Conservation (phyloP, 2,329 filamentous ascomycete species). For the Blastomyces gilchristii region DNA sequence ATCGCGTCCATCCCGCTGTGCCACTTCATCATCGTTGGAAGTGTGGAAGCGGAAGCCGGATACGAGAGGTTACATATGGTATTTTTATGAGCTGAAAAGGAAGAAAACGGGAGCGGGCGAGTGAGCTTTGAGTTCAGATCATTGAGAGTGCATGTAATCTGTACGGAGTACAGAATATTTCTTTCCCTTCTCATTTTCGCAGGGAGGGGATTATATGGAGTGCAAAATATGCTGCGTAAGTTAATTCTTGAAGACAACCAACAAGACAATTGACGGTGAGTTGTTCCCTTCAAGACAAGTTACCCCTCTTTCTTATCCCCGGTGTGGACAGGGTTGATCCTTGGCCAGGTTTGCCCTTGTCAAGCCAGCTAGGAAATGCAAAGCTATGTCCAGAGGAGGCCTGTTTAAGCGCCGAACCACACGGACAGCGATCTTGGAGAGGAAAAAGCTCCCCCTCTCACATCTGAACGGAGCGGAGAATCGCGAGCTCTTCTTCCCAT, state of each 20-base stretch:
- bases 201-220: background rate
- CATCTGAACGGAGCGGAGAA: background rate
- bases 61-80: background rate
- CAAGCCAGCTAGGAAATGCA: background rate
- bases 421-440: background rate
- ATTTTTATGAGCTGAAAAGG: background rate
- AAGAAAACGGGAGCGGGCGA: background rate
- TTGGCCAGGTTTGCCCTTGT: background rate
- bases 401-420: background rate
- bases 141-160: background rate
- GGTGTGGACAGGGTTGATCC: background rate
- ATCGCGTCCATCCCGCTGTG: background rate
- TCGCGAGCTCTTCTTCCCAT: background rate
- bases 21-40: slow-evolving; percentile 2
- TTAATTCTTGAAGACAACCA: background rate
- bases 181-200: background rate
- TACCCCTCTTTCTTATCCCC: background rate
- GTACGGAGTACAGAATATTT: background rate
- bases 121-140: background rate
- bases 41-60: background rate
- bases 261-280: background rate
- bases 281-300: background rate
- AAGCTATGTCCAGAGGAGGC: background rate
- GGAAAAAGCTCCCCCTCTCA: background rate
- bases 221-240: background rate